Conservation (phyloP, 2,329 filamentous ascomycete species). For the Corinectria fuckeliana region DNA sequence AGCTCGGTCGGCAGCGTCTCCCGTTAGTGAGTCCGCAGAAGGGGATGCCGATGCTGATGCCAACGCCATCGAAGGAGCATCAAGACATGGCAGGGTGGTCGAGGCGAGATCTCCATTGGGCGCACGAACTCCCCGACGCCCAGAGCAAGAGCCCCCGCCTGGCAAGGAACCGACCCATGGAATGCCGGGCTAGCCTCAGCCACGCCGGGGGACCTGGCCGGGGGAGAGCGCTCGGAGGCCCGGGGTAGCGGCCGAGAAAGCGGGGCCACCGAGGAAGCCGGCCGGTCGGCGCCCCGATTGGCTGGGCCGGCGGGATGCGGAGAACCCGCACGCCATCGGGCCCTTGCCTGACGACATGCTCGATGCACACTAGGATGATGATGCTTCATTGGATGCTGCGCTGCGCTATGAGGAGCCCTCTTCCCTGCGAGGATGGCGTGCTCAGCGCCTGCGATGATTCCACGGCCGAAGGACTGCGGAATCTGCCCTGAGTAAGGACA, state of each 20-base stretch:
- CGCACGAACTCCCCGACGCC: background rate
- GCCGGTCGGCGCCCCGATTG: conserved; percentile 23
- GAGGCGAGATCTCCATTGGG: background rate
- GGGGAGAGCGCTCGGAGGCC: conserved; percentile 24
- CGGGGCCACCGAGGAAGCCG: conserved; percentile 20
- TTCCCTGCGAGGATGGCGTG: conserved; percentile 29
- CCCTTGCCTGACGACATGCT: conserved; percentile 28
- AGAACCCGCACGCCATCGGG: conserved; percentile 36
- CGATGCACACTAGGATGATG: background rate
- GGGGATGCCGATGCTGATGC: background rate
- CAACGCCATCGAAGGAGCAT: background rate
- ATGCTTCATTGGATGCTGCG: conserved; percentile 30
- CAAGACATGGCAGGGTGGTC: background rate
- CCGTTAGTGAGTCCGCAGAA: conserved; percentile 19
- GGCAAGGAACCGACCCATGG: background rate
- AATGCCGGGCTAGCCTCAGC: background rate
- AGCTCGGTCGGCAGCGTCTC: conserved; percentile 28
- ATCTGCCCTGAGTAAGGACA: background rate
- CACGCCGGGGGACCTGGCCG: conserved; percentile 1
- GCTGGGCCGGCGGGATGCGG: conserved; percentile 22
- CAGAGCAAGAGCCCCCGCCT: background rate
- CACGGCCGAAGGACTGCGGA: background rate
- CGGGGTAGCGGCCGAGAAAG: conserved; percentile 7
- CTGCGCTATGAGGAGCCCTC: background rate
- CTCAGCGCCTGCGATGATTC: conserved; percentile 7